A percentile compares a stretch with the other conserved stretches of the same genome.
Evolutionary conservation across 1,284 basidiomycete genomes (phyloP).

Genomic region (Ganoderma boninense): DNA sequence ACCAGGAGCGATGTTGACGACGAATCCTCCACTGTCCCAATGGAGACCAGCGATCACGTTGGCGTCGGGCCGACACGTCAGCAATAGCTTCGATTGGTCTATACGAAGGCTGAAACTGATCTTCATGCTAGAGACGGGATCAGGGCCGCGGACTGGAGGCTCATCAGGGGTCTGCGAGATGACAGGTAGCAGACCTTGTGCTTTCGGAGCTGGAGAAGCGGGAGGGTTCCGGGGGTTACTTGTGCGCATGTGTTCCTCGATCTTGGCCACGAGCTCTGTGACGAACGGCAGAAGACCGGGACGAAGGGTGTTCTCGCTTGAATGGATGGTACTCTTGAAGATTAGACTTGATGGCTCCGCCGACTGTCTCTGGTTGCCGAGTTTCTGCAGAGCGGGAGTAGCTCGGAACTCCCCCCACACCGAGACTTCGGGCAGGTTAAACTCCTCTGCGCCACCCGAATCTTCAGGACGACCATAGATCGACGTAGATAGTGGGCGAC

Average conservation of each 20-base stretch:
- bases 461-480: slow-evolving; percentile 57
- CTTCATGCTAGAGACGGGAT: slow-evolving; percentile 59
- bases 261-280: slow-evolving; percentile 69
- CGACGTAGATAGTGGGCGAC: slow-evolving; percentile 45
- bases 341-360: slow-evolving; percentile 65
- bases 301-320: slow-evolving; percentile 83
- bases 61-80: slow-evolving; percentile 89
- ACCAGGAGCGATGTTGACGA: slow-evolving; percentile 79
- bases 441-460: slow-evolving; percentile 66
- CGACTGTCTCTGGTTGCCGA: slow-evolving; percentile 36
- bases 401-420: slow-evolving; percentile 86
- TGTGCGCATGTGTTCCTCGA: slow-evolving; percentile 71
- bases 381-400: slow-evolving; percentile 52
- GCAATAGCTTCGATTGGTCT: slow-evolving; percentile 83
- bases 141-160: slow-evolving; percentile 13
- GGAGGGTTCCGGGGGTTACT: slow-evolving; percentile 35
- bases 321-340: slow-evolving; percentile 85
- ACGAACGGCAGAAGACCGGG: slow-evolving; percentile 88
- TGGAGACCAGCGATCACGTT: slow-evolving; percentile 87
- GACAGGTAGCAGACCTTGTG: slow-evolving; percentile 28
- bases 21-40: slow-evolving; percentile 93
- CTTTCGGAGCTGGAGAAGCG: slow-evolving; percentile 32
- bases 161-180: slow-evolving; percentile 20
- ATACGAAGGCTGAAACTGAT: slow-evolving; percentile 89
- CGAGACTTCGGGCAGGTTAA: slow-evolving; percentile 82